A percentile compares a stretch with the other conserved stretches of the same genome.
phyloP scores from a whole-genome alignment of 2,329 filamentous ascomycete species.

The Neonectria neomacrospora region DNA sequence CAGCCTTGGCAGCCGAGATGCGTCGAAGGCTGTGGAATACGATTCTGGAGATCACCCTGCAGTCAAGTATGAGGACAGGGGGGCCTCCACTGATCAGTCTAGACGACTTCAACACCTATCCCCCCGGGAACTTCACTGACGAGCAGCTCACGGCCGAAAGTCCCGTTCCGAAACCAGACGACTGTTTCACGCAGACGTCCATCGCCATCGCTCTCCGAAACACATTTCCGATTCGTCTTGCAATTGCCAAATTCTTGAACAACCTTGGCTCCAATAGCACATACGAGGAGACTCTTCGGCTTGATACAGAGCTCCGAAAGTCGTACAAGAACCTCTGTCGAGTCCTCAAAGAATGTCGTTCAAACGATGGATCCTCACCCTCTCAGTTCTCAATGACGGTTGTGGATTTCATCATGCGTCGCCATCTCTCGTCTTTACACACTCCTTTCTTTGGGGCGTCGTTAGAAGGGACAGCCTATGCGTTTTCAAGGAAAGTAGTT shows the following conservation, averaged over 20 bases:
- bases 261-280: constrained; percentile 49
- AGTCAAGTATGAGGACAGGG: constrained; percentile 58
- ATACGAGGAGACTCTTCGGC: constrained; percentile 58
- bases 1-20: constrained; percentile 56
- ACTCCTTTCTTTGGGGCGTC: constrained; percentile 59
- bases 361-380: constrained; percentile 32
- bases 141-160: constrained; percentile 54
- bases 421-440: constrained; percentile 67
- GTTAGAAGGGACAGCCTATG: constrained; percentile 56
- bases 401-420: constrained; percentile 63
- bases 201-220: constrained; percentile 55
- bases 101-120: constrained; percentile 60
- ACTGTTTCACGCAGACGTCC: constrained; percentile 54
- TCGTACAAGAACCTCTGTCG: constrained; percentile 56
- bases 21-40: constrained; percentile 64
- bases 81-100: constrained; percentile 57
- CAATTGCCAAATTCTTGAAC: constrained; percentile 57
- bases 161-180: constrained; percentile 47
- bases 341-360: constrained; percentile 44
- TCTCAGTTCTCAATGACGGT: constrained; percentile 56
- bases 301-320: constrained; percentile 55
- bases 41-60: constrained; percentile 59
- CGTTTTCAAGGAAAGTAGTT: constrained; percentile 61
- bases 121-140: constrained; percentile 62
- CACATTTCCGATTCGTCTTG: constrained; percentile 57